Percentiles rank a stretch among this genome's conserved stretches.
Evolutionary conservation across 176 grass and related monocot genomes (phyloP).

Genomic region (Dactylis glomerata): DNA sequence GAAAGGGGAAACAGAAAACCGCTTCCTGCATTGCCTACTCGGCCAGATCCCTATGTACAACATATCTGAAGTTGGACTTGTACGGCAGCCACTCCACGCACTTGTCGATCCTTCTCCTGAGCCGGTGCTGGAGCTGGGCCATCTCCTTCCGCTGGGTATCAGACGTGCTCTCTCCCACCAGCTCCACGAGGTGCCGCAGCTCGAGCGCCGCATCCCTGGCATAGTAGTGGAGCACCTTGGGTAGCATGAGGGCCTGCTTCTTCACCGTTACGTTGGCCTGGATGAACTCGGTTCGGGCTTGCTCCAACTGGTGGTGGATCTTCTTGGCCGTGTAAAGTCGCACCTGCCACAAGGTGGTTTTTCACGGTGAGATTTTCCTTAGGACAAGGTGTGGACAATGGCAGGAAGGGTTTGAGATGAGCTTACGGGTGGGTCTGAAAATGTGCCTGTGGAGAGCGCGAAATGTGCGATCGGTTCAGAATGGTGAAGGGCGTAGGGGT

Average conservation of each 20-base stretch:
- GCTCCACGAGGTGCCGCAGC: conserved; percentile 66
- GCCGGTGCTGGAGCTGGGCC: conserved; percentile 34
- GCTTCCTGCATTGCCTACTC: conserved; percentile 12
- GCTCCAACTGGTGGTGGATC: conserved; percentile 64
- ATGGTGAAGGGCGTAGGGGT: conserved; percentile 61
- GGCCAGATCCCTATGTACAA: conserved; percentile 82
- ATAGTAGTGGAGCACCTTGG: conserved; percentile 88
- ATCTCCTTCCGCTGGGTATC: conserved; percentile 47
- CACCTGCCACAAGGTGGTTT: conserved; percentile 36
- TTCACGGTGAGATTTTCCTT: not conserved
- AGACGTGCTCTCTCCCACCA: conserved; percentile 60
- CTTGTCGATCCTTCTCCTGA: conserved; percentile 57
- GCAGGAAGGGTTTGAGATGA: not conserved
- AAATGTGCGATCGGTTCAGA: conserved; percentile 73
- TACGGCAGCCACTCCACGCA: conserved; percentile 82
- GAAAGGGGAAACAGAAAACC: not conserved
- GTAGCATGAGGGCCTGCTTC: conserved; percentile 74
- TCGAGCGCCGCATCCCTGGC: conserved; percentile 70
- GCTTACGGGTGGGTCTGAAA: conserved; percentile 84
- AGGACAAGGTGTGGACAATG: not conserved
- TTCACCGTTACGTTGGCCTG: conserved; percentile 45
- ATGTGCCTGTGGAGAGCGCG: conserved; percentile 77
- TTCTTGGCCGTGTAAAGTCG: conserved; percentile 74
- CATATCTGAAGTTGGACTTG: conserved; percentile 88
- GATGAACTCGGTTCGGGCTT: conserved; percentile 71